Percentiles rank a stretch among this genome's conserved stretches.
These are phyloP conservation scores for Umbilicus rupestris DNA, from an alignment of 164 flowering plant genomes.

Conservation along the genomic window DNA sequence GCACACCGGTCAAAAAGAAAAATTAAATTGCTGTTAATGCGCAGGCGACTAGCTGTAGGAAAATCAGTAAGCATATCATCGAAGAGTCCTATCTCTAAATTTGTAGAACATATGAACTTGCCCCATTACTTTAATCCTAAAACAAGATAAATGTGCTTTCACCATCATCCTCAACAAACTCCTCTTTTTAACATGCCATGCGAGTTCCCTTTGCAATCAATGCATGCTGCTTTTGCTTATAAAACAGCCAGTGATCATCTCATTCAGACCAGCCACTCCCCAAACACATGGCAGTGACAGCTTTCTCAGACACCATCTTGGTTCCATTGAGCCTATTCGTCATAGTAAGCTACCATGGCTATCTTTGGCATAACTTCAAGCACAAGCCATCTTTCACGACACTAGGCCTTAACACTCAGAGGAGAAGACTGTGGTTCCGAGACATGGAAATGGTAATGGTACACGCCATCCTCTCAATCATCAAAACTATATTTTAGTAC, in stretches of 20 bases:
- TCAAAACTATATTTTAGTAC: background rate
- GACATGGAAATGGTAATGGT: constrained; percentile 42
- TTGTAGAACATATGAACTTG: background rate
- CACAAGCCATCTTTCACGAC: constrained; percentile 32
- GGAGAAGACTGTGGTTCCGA: constrained; percentile 36
- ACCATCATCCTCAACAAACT: constrained; percentile 4
- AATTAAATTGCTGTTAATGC: background rate
- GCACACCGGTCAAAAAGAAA: background rate
- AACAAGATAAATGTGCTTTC: background rate
- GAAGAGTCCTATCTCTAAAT: background rate
- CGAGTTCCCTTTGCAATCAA: background rate
- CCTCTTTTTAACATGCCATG: background rate
- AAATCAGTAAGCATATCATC: background rate
- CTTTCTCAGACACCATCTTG: constrained; percentile 38
- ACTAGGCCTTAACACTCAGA: constrained; percentile 23
- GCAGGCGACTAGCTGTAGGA: background rate
- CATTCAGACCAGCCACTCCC: background rate
- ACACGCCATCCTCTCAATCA: background rate
- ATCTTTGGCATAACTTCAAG: constrained; percentile 46
- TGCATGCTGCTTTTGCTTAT: background rate
- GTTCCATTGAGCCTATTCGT: constrained; percentile 52
- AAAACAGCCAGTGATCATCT: background rate
- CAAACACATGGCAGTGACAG: constrained; percentile 14
- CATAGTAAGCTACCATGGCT: constrained; percentile 58
- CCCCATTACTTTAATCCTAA: background rate